phyloP scores from a whole-genome alignment of 257 asterid genomes.

The Thymus mandschuricus region DNA sequence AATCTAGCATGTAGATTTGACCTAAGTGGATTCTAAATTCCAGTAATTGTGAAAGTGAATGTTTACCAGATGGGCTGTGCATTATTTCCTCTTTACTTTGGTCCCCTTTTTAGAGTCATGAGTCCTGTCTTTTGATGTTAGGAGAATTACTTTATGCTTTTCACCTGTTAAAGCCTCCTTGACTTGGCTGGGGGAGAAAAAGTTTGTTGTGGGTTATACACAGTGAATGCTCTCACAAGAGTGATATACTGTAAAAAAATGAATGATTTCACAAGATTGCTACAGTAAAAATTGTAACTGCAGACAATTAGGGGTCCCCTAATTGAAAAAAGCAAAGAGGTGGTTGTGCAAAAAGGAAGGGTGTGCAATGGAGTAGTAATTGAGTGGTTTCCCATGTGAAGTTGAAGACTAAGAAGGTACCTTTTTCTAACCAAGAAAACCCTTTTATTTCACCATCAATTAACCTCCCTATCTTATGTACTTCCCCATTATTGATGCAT shows the following conservation, averaged over 20 bases:
- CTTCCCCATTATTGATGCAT: constrained; percentile 23
- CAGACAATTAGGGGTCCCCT: constrained; percentile 43
- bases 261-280: constrained; percentile 31
- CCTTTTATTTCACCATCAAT: constrained; percentile 38
- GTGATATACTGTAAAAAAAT: constrained; percentile 28
- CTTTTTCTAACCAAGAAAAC: constrained; percentile 27
- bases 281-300: constrained; percentile 38
- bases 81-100: constrained; percentile 20
- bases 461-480: constrained; percentile 28
- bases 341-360: constrained; percentile 27
- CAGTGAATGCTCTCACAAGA: constrained; percentile 33
- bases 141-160: constrained; percentile 32
- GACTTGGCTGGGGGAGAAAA: constrained; percentile 21
- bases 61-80: constrained; percentile 16
- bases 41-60: too few species aligned
- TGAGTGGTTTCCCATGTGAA: constrained; percentile 74
- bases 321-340: constrained; percentile 31
- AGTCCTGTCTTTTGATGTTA: constrained; percentile 26
- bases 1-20: not conserved
- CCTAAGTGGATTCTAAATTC: not conserved
- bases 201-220: constrained; percentile 28
- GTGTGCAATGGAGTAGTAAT: constrained; percentile 52
- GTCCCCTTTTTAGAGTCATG: constrained; percentile 22
- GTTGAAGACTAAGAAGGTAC: constrained; percentile 17
- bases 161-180: constrained; percentile 37